Base-by-base conservation (phyloP, 345 rosid genomes). In the Murraya koenigii region DNA sequence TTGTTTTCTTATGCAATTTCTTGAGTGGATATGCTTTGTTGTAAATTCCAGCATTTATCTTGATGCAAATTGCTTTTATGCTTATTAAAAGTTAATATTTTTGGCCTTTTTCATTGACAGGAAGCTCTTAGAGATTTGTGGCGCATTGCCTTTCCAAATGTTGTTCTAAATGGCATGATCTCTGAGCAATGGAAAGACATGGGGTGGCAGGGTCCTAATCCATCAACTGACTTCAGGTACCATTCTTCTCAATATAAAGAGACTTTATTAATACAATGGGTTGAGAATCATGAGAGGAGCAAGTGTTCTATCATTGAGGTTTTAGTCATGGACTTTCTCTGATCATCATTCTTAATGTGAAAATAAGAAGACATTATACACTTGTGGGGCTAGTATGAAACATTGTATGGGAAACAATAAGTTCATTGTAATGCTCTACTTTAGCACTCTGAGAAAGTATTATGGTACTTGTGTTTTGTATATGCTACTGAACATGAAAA, bases 201-300 rank as follows among this genome's bases (percentile, higher is more conserved):
- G 99, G 99, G 99, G 64, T 96, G 99, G 99, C 99, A 96, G 86
- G 99, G 99, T 81, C 87, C 88, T 72, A 96, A 94, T 88, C 99
- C 99, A 58, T 90, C 99, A 25, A 96, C 99, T 23, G 99, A 96
- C 87, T 96, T 96, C 72, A 90, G 99, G 99, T 95, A 79, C 66
- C 68, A 7, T 67, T 76, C 76, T 70, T 33, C 66, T 52, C 65
- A 58, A 22, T 61, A 13, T 30, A 3, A 32, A 39, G 62, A 32
- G 22, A 63, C 11, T 47, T 44, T 47, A 44, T 62, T 17, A 47
- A 54, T 38, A 28, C 25, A 7, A 55, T 44, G 15, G 30, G 68
- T 61, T 39, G 61, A 6, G 49, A 58, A 6, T 58, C 77, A 60
- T 63, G 33, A 55, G 30, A 52, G 28, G 17, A 66, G 26, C 55